Evolutionary conservation across 768 basidiomycete species (phyloP).

Genomic region (Rhodosporidiobolus sp.): DNA sequence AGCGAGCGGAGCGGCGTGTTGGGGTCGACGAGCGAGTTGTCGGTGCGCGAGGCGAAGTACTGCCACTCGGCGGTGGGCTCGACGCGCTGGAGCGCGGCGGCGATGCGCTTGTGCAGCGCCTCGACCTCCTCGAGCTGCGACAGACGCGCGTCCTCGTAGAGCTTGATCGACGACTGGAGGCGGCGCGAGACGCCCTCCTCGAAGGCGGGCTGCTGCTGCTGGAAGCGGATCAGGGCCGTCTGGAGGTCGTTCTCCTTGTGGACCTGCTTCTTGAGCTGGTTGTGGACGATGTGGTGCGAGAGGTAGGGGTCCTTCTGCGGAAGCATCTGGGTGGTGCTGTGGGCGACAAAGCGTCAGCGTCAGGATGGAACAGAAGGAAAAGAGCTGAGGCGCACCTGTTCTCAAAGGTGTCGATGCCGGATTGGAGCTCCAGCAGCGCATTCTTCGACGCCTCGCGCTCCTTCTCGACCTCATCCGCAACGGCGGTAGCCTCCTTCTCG

Average conservation of each 20-base stretch:
- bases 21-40: conserved; percentile 36
- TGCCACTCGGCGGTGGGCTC: conserved; percentile 35
- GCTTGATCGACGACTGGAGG: conserved; percentile 26
- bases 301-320: conserved; percentile 41
- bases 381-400: neutral
- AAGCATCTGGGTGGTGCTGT: conserved; percentile 25
- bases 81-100: conserved; percentile 32
- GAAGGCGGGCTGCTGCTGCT: conserved; percentile 40
- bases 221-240: conserved; percentile 42
- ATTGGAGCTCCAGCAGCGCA: conserved; percentile 33
- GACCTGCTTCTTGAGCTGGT: conserved; percentile 56
- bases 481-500: conserved; percentile 48
- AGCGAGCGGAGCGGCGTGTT: conserved; percentile 33
- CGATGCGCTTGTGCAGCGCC: conserved; percentile 23
- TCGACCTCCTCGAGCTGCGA: conserved; percentile 21
- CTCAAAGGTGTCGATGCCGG: conserved; percentile 40
- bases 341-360: neutral
- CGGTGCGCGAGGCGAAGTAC: conserved; percentile 13
- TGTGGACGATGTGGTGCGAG: conserved; percentile 43
- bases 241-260: conserved; percentile 43
- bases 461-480: conserved; percentile 36
- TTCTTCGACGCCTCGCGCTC: conserved; percentile 31
- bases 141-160: conserved; percentile 31
- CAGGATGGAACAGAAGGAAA: neutral
- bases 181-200: conserved; percentile 26